Percentiles rank a stretch among this genome's conserved stretches.
Conservation (phyloP, 2,329 filamentous ascomycete species). For the Fusarium humuli region DNA sequence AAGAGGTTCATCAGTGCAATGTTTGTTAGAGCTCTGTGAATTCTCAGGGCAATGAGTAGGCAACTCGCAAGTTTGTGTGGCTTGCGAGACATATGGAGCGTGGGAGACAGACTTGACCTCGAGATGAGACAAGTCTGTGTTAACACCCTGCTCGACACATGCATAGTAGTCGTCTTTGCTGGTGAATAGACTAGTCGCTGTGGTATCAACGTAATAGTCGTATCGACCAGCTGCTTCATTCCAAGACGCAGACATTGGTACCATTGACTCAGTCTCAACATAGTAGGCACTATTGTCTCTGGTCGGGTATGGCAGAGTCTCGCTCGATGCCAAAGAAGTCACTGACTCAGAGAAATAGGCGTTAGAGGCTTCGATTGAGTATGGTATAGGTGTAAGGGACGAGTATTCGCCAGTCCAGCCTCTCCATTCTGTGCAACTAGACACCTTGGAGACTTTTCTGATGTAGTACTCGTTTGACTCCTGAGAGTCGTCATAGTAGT, state of each 20-base stretch:
- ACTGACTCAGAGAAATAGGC: neutral
- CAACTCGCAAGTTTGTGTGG: neutral
- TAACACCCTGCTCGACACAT: neutral
- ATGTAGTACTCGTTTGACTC: neutral
- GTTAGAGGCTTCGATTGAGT: neutral
- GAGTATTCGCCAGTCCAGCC: neutral
- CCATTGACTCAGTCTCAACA: neutral
- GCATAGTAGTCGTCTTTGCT: neutral
- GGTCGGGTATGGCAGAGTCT: too few species aligned
- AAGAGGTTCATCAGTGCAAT: neutral
- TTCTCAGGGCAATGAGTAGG: neutral
- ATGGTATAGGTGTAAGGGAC: neutral
- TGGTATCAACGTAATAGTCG: neutral
- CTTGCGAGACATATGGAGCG: neutral
- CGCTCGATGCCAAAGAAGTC: neutral
- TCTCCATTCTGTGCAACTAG: neutral
- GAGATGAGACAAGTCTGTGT: neutral
- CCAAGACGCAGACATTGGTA: neutral
- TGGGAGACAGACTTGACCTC: neutral
- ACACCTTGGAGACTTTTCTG: neutral
- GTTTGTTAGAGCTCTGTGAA: neutral
- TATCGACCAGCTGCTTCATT: neutral
- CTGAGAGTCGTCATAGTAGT: neutral
- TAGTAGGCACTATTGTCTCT: too few species aligned
- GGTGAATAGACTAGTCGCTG: neutral